Evolutionary conservation across 768 basidiomycete genomes (phyloP), one percentile per base, ranked within the genome.

Genomic region (Tephrocybe sp.): DNA sequence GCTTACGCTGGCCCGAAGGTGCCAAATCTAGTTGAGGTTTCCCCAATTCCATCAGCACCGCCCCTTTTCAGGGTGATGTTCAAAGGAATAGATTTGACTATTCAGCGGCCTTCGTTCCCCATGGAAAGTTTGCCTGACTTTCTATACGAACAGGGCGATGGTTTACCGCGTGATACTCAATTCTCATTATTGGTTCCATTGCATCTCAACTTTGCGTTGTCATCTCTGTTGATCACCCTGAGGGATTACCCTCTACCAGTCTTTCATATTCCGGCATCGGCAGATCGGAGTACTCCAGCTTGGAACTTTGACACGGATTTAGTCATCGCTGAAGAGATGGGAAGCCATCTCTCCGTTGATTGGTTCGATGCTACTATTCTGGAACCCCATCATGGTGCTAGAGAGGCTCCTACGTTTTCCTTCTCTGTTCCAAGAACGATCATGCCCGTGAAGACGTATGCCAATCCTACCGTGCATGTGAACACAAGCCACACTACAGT

Each of bases 371-470:
- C 85, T 58, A 71, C 75, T 4, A 74, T 97, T 54, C 69, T 87
- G 43, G 76, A 78, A n/a, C 64, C 70, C 3, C 70, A 80, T 48
- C 75, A 79, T 23, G 82, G 81, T 26, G 63, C 76, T 31, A 70
- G 71, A 23, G 80, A 77, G 5, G 73, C 79, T 23, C 66, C 71
- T 1, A 74, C 79, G 5, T 76, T 94, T 41, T 72, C 71, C 20
- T 67, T 94, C 35, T 55, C 68, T 36, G 76, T 96, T 31, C 92
- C 93, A 1, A 97, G 95, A 67, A 95, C 93, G 0, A 86, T 92
- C 51, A 96, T 94, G 89, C 89, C 95, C 0, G 88, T 95, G 60
- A 98, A 98, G 69, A 90, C 87, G 7, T 97, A 95, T 61, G 89
- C 90, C 1, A 77, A 79, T 39, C 91, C 93, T 3, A 67, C 71